Percentiles rank a stretch among this genome's conserved stretches.
phyloP scores from a whole-genome alignment of 805 yeast species.

The Candida sithepensis region DNA sequence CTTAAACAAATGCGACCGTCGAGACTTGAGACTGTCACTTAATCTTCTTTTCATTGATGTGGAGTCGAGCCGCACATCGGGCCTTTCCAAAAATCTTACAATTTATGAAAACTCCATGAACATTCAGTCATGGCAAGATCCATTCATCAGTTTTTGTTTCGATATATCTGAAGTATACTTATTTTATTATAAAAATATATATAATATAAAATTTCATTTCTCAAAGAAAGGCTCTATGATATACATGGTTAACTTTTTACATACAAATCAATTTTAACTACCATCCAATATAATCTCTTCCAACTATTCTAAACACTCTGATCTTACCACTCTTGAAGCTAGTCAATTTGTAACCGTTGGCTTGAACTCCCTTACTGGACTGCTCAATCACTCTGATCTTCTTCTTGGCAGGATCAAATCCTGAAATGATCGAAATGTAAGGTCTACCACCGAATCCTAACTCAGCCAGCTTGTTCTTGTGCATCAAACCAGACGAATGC shows the following conservation, averaged over 20 bases:
- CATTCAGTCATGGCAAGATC: no score
- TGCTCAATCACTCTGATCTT: constrained; percentile 67
- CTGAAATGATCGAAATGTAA: constrained; percentile 59
- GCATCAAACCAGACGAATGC: constrained; percentile 43
- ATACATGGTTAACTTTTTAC: not conserved
- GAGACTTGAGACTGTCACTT: no score
- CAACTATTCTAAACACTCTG: constrained; percentile 75
- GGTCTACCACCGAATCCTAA: constrained; percentile 55
- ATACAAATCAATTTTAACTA: constrained; percentile 13
- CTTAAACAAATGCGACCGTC: no score
- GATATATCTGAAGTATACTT: no score
- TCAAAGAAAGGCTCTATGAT: no score
- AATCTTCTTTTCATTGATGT: no score
- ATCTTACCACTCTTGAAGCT: constrained; percentile 79
- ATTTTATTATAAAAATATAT: no score
- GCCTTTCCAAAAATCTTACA: no score
- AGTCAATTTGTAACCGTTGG: constrained; percentile 59
- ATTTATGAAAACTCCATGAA: no score
- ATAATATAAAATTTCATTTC: no score
- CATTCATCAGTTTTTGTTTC: no score
- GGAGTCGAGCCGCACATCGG: no score
- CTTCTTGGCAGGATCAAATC: constrained; percentile 69
- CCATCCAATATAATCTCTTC: constrained; percentile 75
- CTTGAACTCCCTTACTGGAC: constrained; percentile 49
- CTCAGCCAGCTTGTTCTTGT: constrained; percentile 34